Base-by-base conservation (phyloP, 1,139 yeast species). In the Yamadazyma epiphylla region DNA sequence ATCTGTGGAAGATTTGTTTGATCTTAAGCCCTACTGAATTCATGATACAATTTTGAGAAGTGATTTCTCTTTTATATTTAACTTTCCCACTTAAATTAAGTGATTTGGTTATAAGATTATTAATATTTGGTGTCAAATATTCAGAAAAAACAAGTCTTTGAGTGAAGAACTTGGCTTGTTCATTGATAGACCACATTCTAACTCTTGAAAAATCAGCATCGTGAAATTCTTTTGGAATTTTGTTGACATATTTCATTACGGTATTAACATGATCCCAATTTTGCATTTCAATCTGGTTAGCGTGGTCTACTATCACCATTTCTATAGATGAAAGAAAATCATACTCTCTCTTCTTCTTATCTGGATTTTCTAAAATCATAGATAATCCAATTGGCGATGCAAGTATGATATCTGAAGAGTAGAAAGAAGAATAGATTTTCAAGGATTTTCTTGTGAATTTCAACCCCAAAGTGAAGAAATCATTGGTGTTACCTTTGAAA, bases 301-400 rank as follows among this genome's bases (percentile, higher is more conserved):
- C 79, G 47, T 82, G 85, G 55, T 91, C 98, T 23, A 88, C 61
- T 17, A 89, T 63, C 26, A 81, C 58, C 5, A 94, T 56, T 55
- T 91, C 98, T 41, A 91, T 83, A 1, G 97, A 88, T 20, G 95
- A 82, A 34, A 94, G 60, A 49, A 87, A 91, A 53, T 89, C 96
- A 28, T 53, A 60, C 36, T 68, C 71, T 53, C 77, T 51, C 58
- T 77, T 77, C 48, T 65, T 65, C 47, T 74, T 74, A 43, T 77
- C 81, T 3, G 78, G 74, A 42, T 70, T 74, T 31, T 82, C 86
- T 41, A 88, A 64, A 31, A 89, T 77, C 74, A 87, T 71, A 26
- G 91, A 79, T 28, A 91, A 63, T 0, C 98, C 98, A 35, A 94
- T 70, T 2, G 98, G 97, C 9, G 96, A 87, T 26, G 96, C 96